Base-by-base conservation (phyloP, 164 flowering plant species). In the Euptelea pleiosperma region DNA sequence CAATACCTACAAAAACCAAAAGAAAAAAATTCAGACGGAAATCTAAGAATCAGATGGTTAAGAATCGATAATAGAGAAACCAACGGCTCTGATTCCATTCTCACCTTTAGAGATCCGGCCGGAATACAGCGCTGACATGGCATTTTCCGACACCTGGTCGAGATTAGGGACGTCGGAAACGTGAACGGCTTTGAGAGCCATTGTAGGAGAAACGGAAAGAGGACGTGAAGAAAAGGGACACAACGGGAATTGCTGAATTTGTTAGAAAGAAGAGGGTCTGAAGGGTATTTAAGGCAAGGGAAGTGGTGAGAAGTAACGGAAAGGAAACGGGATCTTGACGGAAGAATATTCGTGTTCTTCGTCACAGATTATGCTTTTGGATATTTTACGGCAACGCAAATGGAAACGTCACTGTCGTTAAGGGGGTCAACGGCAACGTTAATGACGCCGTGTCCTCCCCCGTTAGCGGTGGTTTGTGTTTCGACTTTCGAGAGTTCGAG, bases 101-200 rank as follows among this genome's bases (percentile, higher is more conserved):
- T 40, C 1, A 78, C 84, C 76, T 60, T 48, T 61, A 10, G 75
- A 47, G 44, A 68, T 63, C 1, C 56, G 66, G 10, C 55, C 6
- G 47, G 77, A 52, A 45, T 19, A 63, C 31, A 64, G 47, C 19
- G 77, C 36, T 0, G 75, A 43, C 0, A 74, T 26, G 6, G 81
- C 64, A 22, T 64, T 76, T 16, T 77, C 79, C 0, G 66, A 60
- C 12, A 79, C 75, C 3, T 78, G 82, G 54, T 84, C 80, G 31
- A 85, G 80, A 53, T 69, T 58, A 1, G 81, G 89, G 12, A 89
- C 84, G 53, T 86, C 87, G 61, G 91, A 71, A 54, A 78, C 85
- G 33, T 79, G 85, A 18, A 86, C 85, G 11, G 87, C 89, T 60
- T 80, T 89, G 41, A 86, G 78, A 39, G 91, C 89, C 88, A 82